Conservation (phyloP, 1,139 yeast species). For the Candida tropicalis region DNA sequence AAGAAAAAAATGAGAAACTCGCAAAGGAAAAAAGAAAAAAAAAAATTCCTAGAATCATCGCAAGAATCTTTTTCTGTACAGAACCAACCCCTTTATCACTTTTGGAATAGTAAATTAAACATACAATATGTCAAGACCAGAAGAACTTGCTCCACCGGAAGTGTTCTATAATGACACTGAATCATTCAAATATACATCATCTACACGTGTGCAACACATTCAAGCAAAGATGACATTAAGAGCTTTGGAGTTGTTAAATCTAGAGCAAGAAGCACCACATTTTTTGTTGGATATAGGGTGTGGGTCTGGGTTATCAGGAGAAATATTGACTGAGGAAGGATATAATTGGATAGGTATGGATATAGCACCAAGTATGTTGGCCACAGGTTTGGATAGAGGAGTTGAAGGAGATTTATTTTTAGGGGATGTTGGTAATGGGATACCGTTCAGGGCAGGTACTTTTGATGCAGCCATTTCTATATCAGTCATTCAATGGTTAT, state of each 20-base stretch:
- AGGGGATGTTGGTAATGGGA: slow-evolving; percentile 91
- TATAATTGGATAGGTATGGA: slow-evolving; percentile 97
- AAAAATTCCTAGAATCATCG: slow-evolving; percentile 9
- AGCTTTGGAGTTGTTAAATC: slow-evolving; percentile 82
- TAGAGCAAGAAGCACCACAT: slow-evolving; percentile 63
- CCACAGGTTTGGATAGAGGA: slow-evolving; percentile 88
- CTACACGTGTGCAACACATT: slow-evolving; percentile 95
- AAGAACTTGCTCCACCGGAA: slow-evolving; percentile 96
- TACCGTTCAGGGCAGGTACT: slow-evolving; percentile 94
- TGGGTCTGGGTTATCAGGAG: slow-evolving; percentile 96
- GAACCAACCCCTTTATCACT: background rate
- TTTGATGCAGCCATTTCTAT: slow-evolving; percentile 97
- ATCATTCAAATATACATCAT: slow-evolving; percentile 84
- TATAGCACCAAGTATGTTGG: slow-evolving; percentile 93
- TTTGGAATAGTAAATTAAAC: no score
- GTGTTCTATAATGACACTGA: slow-evolving; percentile 90
- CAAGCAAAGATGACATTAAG: slow-evolving; percentile 97
- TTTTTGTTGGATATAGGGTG: slow-evolving; percentile 91
- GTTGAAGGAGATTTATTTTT: slow-evolving; percentile 91
- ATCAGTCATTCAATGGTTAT: slow-evolving; percentile 96
- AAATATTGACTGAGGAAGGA: slow-evolving; percentile 90
- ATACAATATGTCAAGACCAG: slow-evolving; percentile 99
- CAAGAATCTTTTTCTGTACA: background rate
- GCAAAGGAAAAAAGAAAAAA: slow-evolving; percentile 4
- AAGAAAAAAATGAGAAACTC: no score